Conservation (phyloP, 2,329 filamentous ascomycete genomes). For the Fusarium mangiferae region DNA sequence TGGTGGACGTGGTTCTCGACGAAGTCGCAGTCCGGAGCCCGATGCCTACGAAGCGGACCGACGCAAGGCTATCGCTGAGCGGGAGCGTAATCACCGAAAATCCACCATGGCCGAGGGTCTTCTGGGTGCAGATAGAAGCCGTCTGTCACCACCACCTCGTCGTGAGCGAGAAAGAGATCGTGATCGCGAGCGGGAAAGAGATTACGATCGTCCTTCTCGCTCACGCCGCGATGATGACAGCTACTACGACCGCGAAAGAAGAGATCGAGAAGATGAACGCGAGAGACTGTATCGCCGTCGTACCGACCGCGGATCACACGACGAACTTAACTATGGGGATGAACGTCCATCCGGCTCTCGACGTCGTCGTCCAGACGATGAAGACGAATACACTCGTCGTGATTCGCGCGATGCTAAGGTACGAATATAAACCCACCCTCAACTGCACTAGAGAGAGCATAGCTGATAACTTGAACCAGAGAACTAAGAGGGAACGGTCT, state of each 20-base stretch:
- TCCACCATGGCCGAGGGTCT: slow-evolving; percentile 74
- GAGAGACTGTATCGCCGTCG: slow-evolving; percentile 89
- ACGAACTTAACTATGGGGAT: slow-evolving; percentile 93
- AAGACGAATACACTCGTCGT: slow-evolving; percentile 73
- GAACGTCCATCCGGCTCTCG: slow-evolving; percentile 72
- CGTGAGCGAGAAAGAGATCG: slow-evolving; percentile 31
- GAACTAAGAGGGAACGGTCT: slow-evolving; percentile 66
- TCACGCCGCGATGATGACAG: slow-evolving; percentile 71
- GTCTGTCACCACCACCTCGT: slow-evolving; percentile 51
- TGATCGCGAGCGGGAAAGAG: slow-evolving; percentile 46
- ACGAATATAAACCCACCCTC: slow-evolving; percentile 33
- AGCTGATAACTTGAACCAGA: slow-evolving; percentile 55
- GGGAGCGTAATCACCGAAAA: slow-evolving; percentile 93
- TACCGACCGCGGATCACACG: slow-evolving; percentile 77
- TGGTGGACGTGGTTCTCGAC: slow-evolving; percentile 66
- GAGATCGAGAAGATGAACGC: slow-evolving; percentile 89
- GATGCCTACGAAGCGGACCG: slow-evolving; percentile 97
- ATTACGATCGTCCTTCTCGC: slow-evolving; percentile 62
- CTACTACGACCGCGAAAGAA: slow-evolving; percentile 85
- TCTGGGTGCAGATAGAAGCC: slow-evolving; percentile 62
- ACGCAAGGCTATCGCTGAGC: slow-evolving; percentile 90
- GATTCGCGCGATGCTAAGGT: slow-evolving; percentile 76
- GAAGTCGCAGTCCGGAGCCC: slow-evolving; percentile 88
- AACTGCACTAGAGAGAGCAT: not conserved
- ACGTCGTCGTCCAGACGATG: slow-evolving; percentile 82